Percentiles rank a stretch among this genome's conserved stretches.
These are phyloP conservation scores for Malus sieversii DNA, from an alignment of 306 rosid species.

Conservation along the genomic window DNA sequence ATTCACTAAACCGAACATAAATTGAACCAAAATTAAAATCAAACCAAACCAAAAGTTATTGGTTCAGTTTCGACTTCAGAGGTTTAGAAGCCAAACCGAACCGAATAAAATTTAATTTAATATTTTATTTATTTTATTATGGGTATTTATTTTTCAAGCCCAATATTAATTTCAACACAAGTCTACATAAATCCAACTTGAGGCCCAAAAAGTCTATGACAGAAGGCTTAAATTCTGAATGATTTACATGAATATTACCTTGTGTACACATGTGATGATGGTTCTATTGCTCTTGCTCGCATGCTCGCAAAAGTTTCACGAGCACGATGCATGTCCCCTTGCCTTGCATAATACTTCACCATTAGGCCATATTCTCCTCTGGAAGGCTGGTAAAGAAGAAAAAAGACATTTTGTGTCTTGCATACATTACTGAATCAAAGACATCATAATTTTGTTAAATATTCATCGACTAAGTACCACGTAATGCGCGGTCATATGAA, in stretches of 20 bases:
- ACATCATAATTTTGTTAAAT: neutral
- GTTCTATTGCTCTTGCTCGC: conserved; percentile 96
- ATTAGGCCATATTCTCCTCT: conserved; percentile 89
- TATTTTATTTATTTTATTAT: too few relatives aligned
- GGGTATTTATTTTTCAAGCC: too few relatives aligned
- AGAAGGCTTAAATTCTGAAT: neutral
- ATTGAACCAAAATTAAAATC: too few relatives aligned
- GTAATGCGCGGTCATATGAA: neutral
- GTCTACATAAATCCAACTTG: too few relatives aligned
- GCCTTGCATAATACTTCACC: conserved; percentile 86
- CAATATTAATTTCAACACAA: too few relatives aligned
- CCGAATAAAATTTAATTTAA: too few relatives aligned
- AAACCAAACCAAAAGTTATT: too few relatives aligned
- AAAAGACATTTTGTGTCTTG: neutral
- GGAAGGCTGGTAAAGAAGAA: conserved; percentile 62
- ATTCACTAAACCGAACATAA: too few relatives aligned
- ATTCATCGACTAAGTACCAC: neutral
- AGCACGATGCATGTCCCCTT: conserved; percentile 94
- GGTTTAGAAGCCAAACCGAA: too few relatives aligned
- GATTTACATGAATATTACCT: conserved; percentile 41
- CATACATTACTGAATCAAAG: neutral
- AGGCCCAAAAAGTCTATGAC: too few relatives aligned
- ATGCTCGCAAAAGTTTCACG: conserved; percentile 90
- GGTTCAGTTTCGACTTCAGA: fast-evolving
- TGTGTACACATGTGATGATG: conserved; percentile 79